Evolutionary conservation across 805 yeast genomes (phyloP), one percentile per base, ranked within the genome.

Genomic region (Wickerhamomyces mucosus): DNA sequence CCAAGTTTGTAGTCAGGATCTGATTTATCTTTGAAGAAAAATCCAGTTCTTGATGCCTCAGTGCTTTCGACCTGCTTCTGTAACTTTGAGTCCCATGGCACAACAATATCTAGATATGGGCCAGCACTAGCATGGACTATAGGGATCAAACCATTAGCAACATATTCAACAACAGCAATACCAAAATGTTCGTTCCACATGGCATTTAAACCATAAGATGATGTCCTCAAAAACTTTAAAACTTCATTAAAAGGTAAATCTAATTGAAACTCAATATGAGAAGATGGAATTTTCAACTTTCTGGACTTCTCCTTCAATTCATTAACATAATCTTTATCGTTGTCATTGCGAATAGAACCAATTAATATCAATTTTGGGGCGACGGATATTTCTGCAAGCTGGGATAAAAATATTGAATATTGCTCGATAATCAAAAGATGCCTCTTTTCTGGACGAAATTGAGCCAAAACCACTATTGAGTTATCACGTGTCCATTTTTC

Each of bases 121-220:
- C 99, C 99, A 0, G 96, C 98, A 32, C 94, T 80, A 4, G 94
- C 94, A 56, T 94, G 97, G 4, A 76, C 92, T 3, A 92, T 59
- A 1, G 98, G 96, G 13, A 92, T 72, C 18, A 80, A 67, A 0
- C 96, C 97, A 33, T 81, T 70, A 2, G 89, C 78, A 59, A 82
- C 64, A 51, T 86, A 84, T 55, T 92, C 99, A 7, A 92, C 98
- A 5, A 92, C 89, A 2, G 95, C 89, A 47, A 92, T 92, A 14
- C 99, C 99, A 55, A 92, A 92, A 60, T 92, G 99, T 61, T 92
- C 99, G 57, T 92, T 92, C 98, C 98, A 92, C 99, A 92, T 92
- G 19, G 95, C 86, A 48, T 92, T 89, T 24, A 92, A 62, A 5
- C 98, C 98, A 47, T 73, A 75, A 17, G 75, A 70, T 3, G 85